Evolutionary conservation across 2,329 filamentous ascomycete genomes (phyloP).

Genomic region (Pseudogymnoascus sp.): DNA sequence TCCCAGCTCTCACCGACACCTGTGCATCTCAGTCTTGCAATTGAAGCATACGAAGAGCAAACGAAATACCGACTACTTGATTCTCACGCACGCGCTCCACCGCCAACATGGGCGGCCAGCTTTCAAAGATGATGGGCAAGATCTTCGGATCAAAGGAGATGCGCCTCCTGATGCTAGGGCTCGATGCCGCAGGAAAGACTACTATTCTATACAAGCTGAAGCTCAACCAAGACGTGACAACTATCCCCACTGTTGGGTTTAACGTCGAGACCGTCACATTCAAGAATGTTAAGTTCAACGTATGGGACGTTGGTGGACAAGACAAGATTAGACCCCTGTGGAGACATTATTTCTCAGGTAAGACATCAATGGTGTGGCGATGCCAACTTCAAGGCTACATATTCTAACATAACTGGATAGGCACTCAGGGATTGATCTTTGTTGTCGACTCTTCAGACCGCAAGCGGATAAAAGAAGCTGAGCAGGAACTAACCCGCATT

Average conservation of each 20-base stretch:
- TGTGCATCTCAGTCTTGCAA: background rate
- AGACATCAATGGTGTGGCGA: constrained; percentile 30
- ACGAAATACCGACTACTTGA: background rate
- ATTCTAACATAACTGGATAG: constrained; percentile 36
- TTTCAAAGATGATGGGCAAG: constrained; percentile 97
- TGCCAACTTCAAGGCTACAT: constrained; percentile 2
- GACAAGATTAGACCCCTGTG: constrained; percentile 97
- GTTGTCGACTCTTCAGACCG: constrained; percentile 95
- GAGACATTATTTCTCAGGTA: constrained; percentile 92
- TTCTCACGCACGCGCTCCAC: constrained; percentile 9
- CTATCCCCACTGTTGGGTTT: constrained; percentile 96
- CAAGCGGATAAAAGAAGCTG: constrained; percentile 84
- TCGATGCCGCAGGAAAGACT: constrained; percentile 97
- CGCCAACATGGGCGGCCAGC: constrained; percentile 75
- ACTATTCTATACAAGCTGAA: constrained; percentile 99
- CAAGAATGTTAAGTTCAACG: constrained; percentile 99
- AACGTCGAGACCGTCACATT: constrained; percentile 99
- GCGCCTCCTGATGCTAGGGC: constrained; percentile 94
- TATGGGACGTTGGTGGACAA: constrained; percentile 98
- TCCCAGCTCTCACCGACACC: background rate
- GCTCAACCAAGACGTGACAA: constrained; percentile 95
- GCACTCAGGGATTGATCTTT: constrained; percentile 96
- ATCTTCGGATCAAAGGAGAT: constrained; percentile 99
- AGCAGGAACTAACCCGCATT: constrained; percentile 90
- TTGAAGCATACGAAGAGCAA: background rate